phyloP scores from a whole-genome alignment of 1,284 basidiomycete species.

The Cutaneotrichosporon cutaneum region DNA sequence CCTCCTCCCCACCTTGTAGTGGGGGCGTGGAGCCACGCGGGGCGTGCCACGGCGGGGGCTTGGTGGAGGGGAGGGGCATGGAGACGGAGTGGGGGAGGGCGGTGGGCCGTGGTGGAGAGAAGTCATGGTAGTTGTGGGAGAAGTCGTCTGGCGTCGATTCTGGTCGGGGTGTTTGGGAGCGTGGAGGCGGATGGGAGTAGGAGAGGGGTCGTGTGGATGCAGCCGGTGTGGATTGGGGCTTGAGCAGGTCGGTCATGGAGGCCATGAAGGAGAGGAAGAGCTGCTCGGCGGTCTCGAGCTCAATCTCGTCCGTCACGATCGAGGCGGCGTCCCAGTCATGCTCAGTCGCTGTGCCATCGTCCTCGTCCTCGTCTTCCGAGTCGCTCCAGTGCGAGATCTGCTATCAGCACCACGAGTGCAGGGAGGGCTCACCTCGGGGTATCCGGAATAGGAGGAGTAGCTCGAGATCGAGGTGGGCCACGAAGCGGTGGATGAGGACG shows the following conservation, averaged over 20 bases:
- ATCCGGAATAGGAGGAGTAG: background rate
- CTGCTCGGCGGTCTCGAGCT: slow-evolving; percentile 6
- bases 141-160: no score
- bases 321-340: background rate
- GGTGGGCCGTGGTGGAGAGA: background rate
- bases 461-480: background rate
- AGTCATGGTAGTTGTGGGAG: background rate
- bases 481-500: background rate
- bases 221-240: background rate
- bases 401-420: background rate
- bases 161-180: background rate
- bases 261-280: slow-evolving; percentile 4
- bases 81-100: background rate
- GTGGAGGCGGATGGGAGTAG: background rate
- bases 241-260: slow-evolving; percentile 1
- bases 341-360: background rate
- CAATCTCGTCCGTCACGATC: slow-evolving; percentile 5
- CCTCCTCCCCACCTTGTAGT: background rate
- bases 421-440: background rate
- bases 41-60: background rate
- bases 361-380: slow-evolving; percentile 1
- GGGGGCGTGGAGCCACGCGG: background rate
- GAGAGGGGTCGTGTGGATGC: background rate
- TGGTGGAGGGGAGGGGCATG: background rate
- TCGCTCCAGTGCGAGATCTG: slow-evolving; percentile 6